Base-by-base conservation (phyloP, 192 early-diverging fungal genomes). In the Coemansia sp. region DNA sequence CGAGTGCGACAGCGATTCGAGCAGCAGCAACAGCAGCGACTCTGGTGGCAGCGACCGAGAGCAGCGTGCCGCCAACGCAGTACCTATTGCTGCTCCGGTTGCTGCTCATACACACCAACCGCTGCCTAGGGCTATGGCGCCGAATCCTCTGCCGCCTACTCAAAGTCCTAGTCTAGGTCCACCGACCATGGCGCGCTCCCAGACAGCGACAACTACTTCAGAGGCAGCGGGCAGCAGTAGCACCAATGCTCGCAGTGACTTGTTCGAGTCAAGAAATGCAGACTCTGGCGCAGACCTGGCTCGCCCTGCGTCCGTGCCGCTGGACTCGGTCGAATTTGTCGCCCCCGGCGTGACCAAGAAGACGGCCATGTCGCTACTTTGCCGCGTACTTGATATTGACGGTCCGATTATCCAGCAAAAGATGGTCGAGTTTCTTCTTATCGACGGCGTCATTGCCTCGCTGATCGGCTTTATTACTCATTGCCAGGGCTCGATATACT, bases 371-470 rank as follows among this genome's bases (percentile, higher is more conserved):
- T 77, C 75, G 19, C 69, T 84, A 14, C 73, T 84, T 19, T 73
- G 74, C 21, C 75, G 75, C 9, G 76, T 84, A 64, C 76, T 84
- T 19, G 81, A 84, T 64, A 84, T 84, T 64, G 81, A 84, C 23
- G 67, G 70, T 2, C 81, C 81, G 10, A 59, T 73, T n/a, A 78
- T 84, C 39, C 81, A 84, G 64, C 76, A 75, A 43, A 84, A 84
- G 69, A 84, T 84, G 81, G 76, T 84, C 35, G 76, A 84, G 73
- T 84, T 84, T 46, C 76, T 84, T 50, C 76, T 84, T 14, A 77
- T 84, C 42, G 81, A 84, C 55, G 81, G 81, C 40, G 81, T 78
- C 44, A 84, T 84, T 35, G 81, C 81, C 9, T 78, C 81, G 49
- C 70, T 84, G 6, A 72, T 78, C 46, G 81, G 76, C 14, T 84